Evolutionary conservation across 1,284 basidiomycete genomes (phyloP).

Genomic region (Leccinum subrobustum): DNA sequence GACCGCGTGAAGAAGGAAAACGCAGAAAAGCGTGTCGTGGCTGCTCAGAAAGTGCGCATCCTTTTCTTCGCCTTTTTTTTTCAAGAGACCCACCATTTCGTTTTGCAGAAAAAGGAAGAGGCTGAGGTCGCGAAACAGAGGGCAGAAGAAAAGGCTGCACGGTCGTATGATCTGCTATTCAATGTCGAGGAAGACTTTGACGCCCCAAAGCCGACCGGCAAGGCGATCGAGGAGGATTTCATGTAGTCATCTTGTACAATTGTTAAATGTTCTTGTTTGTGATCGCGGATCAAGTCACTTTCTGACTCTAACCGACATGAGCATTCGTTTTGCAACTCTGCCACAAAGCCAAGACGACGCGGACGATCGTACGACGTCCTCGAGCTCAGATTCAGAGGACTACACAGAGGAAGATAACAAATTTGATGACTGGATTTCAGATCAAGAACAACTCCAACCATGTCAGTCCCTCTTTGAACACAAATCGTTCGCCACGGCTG

Average conservation of each 20-base stretch:
- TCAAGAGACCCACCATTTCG: background rate
- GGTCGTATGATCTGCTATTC: constrained; percentile 75
- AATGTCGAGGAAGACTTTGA: constrained; percentile 43
- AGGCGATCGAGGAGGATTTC: constrained; percentile 68
- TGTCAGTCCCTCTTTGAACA: constrained; percentile 85
- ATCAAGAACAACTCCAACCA: constrained; percentile 41
- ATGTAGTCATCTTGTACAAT: constrained; percentile 39
- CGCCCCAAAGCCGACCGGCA: constrained; percentile 50
- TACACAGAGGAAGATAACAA: constrained; percentile 63
- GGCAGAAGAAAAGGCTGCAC: constrained; percentile 74
- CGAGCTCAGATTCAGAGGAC: constrained; percentile 29
- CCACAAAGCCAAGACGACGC: constrained; percentile 12
- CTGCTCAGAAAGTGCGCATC: constrained; percentile 54
- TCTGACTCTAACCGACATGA: constrained; percentile 20
- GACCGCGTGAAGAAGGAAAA: constrained; percentile 82
- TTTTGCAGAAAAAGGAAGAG: constrained; percentile 66
- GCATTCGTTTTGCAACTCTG: constrained; percentile 27
- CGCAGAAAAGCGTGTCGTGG: constrained; percentile 62
- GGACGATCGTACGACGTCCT: constrained; percentile 11
- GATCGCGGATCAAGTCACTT: background rate
- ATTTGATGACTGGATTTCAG: constrained; percentile 82
- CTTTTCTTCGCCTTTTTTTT: background rate
- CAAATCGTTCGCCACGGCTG: constrained; percentile 55
- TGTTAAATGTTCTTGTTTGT: background rate
- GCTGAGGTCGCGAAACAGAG: constrained; percentile 61